Base-by-base conservation (phyloP, 257 asterid genomes). In the Scutellaria galericulata region DNA sequence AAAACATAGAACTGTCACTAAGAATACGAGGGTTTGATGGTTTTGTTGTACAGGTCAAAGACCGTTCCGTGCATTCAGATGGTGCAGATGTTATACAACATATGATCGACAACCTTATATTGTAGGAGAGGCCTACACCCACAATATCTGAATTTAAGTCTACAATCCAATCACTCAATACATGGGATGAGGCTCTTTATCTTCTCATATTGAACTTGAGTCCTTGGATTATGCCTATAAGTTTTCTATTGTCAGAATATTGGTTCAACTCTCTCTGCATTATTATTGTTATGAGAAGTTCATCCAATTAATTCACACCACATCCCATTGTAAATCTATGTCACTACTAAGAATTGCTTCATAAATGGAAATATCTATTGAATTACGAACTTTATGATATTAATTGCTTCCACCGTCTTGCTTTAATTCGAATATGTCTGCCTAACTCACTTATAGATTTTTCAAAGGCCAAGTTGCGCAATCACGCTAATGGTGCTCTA, bases 61-160 rank as follows among this genome's bases (percentile, higher is more conserved):
- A 88, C 74, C 82, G 64, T 8, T 47, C 73, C 75, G 83, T 80
- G 87, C 96, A 92, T 78, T 77, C 90, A 15, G 98, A 95, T 71
- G 99, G 99, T 1, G 89, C 89, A 48, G 98, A 95, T 22, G 96
- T 92, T 75, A 82, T 95, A 80, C 97, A 87, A 73, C 99, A 95
- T 73, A 86, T 95, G 87, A 92, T 95, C 15, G 98, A 95, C 73
- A 95, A 85, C 73, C 90, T 95, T 79, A 83, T 76, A 54, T 46
- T 86, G 46, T 88, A 87, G 82, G 57, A 68, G 63, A 53, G 58
- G 14, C 37, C 37, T 3, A 7, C 27, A 53, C 5, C 65, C 27
- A 18, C 6, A 45, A 5, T 45, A 20, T 35, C 59, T 51, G 27
- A 60, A 53, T 5, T 5, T 24, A 27, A 31, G 48, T 37, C 47